A percentile compares a stretch with the other conserved stretches of the same genome.
phyloP scores from a whole-genome alignment of 75 land plant genomes.

The Pinus albicaulis region DNA sequence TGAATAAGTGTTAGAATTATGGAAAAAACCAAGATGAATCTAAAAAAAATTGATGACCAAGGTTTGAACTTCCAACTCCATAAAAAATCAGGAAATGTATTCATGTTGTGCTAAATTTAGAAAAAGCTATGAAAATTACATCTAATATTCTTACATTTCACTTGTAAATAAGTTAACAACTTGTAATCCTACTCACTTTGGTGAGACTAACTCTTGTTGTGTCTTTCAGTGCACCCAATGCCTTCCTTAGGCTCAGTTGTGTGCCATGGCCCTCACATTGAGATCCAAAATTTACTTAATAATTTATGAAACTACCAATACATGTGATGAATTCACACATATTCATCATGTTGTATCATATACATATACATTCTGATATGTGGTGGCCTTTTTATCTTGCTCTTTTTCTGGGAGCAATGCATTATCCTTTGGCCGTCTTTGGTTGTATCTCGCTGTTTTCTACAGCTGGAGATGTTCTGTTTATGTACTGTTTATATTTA shows the following conservation, averaged over 20 bases:
- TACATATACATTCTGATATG: too few relatives aligned
- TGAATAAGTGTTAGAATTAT: not conserved
- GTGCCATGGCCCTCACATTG: slow-evolving; percentile 86
- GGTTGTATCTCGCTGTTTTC: too few relatives aligned
- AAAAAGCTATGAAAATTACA: not conserved
- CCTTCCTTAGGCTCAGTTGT: slow-evolving; percentile 86
- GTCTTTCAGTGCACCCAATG: slow-evolving; percentile 94
- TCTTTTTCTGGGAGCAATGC: too few relatives aligned
- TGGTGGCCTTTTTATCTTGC: too few relatives aligned
- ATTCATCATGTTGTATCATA: too few relatives aligned
- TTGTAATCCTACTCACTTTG: slow-evolving; percentile 95
- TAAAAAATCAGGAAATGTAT: not conserved
- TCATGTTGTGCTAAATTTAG: not conserved
- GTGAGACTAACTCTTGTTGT: slow-evolving; percentile 85
- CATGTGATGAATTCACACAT: too few relatives aligned
- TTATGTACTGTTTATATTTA: too few relatives aligned
- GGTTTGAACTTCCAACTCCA: not conserved
- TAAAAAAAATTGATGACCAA: not conserved
- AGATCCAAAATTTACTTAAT: too few relatives aligned
- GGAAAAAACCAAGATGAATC: not conserved
- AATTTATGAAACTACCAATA: too few relatives aligned
- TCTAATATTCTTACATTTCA: not conserved
- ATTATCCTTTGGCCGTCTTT: too few relatives aligned
- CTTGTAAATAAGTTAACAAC: slow-evolving; percentile 27
- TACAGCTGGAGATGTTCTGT: too few relatives aligned